A percentile compares a stretch with the other conserved stretches of the same genome.
Evolutionary conservation across 352 stramenopile genomes (phyloP).

Genomic region (Globisporangium iwayamae): DNA sequence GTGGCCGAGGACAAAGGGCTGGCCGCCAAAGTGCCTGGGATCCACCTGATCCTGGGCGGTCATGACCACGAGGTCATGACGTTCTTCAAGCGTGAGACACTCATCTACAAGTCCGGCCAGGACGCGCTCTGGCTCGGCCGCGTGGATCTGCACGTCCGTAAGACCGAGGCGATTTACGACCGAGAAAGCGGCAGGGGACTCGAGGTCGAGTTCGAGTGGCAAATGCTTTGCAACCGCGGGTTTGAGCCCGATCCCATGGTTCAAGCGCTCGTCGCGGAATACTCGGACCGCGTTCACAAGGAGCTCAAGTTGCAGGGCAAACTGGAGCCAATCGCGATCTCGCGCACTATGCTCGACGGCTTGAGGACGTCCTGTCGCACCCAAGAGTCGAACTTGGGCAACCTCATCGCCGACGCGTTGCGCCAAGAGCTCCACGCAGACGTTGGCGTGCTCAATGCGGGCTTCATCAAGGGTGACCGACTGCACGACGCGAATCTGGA

Average conservation of each 20-base stretch:
- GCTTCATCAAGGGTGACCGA: slow-evolving; percentile 74
- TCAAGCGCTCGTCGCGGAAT: slow-evolving; percentile 40
- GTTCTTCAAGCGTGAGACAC: slow-evolving; percentile 41
- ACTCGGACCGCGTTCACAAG: slow-evolving; percentile 35
- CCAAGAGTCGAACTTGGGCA: slow-evolving; percentile 69
- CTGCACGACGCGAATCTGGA: slow-evolving; percentile 44
- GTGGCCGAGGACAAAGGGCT: slow-evolving; percentile 58
- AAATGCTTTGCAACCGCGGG: slow-evolving; percentile 65
- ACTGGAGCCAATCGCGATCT: slow-evolving; percentile 28
- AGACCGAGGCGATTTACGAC: not conserved
- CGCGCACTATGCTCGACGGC: slow-evolving; percentile 54
- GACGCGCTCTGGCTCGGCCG: slow-evolving; percentile 77
- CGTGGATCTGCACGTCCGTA: slow-evolving; percentile 59
- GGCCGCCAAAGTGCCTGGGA: slow-evolving; percentile 46
- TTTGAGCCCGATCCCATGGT: slow-evolving; percentile 45
- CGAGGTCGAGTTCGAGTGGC: slow-evolving; percentile 46
- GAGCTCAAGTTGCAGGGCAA: slow-evolving; percentile 51
- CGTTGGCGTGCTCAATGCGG: slow-evolving; percentile 73
- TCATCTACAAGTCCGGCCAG: slow-evolving; percentile 86
- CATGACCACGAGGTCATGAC: slow-evolving; percentile 87
- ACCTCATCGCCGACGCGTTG: slow-evolving; percentile 74
- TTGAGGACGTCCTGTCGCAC: slow-evolving; percentile 54
- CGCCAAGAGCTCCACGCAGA: slow-evolving; percentile 46
- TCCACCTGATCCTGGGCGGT: slow-evolving; percentile 86
- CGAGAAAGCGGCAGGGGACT: not conserved